Evolutionary conservation across 148 eudicot genomes (phyloP).

Genomic region (Arbutus unedo): DNA sequence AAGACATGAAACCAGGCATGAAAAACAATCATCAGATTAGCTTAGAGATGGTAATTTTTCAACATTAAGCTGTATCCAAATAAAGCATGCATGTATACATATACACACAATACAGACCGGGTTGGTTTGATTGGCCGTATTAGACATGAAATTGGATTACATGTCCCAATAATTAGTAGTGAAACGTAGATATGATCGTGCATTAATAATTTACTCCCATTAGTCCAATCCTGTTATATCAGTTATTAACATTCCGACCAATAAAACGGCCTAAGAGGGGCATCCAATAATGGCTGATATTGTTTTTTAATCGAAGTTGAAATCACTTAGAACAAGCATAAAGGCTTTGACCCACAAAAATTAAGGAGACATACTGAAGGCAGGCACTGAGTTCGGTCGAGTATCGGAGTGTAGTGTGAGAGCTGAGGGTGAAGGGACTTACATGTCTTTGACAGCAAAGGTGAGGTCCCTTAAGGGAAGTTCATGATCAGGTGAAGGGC

Average conservation of each 20-base stretch:
- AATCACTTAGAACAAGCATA: background rate
- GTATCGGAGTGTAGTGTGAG: background rate
- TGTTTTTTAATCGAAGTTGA: background rate
- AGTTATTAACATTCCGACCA: background rate
- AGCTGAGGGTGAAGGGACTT: conserved; percentile 23
- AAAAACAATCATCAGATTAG: background rate
- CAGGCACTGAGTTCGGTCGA: background rate
- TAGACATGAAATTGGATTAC: background rate
- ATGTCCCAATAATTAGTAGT: background rate
- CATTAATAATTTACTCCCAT: background rate
- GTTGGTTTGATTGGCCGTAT: background rate
- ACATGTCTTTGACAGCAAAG: conserved; percentile 92
- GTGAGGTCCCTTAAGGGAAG: conserved; percentile 71
- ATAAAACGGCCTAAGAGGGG: background rate
- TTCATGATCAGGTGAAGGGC: conserved; percentile 29
- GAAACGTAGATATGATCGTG: background rate
- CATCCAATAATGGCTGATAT: background rate
- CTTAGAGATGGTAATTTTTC: background rate
- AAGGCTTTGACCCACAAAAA: background rate
- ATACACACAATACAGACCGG: background rate
- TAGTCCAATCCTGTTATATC: background rate
- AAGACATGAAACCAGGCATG: background rate
- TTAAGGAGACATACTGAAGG: background rate
- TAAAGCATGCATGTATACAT: background rate
- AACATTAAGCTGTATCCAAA: background rate